Evolutionary conservation across 805 yeast species (phyloP).

Genomic region (Yarrowia sp.): DNA sequence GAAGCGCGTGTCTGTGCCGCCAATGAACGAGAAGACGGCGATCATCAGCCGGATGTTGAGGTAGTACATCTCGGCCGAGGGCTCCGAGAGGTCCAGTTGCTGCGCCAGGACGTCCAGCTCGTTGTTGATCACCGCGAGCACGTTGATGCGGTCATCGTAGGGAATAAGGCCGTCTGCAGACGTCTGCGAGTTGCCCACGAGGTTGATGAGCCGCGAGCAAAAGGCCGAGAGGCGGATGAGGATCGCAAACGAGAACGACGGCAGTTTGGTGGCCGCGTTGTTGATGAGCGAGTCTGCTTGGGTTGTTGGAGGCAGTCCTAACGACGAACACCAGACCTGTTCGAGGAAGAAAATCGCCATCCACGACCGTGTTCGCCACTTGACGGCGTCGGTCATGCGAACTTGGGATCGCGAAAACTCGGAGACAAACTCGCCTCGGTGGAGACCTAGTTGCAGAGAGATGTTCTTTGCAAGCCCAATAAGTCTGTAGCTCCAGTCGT

Average conservation of each 20-base stretch:
- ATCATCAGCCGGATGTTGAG: conserved; percentile 76
- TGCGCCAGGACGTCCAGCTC: conserved; percentile 72
- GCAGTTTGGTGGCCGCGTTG: conserved; percentile 24
- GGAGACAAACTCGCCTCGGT: conserved; percentile 84
- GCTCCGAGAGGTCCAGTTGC: conserved; percentile 56
- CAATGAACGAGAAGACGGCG: conserved; percentile 81
- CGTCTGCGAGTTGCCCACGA: conserved; percentile 82
- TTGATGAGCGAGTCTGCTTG: conserved; percentile 76
- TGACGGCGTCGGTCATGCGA: conserved; percentile 82
- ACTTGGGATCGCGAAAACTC: conserved; percentile 91
- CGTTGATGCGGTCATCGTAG: conserved; percentile 76
- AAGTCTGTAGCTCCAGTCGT: conserved; percentile 87
- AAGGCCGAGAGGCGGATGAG: conserved; percentile 72
- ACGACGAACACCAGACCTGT: conserved; percentile 83
- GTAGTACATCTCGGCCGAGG: conserved; percentile 71
- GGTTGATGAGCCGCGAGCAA: conserved; percentile 77
- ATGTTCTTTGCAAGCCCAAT: conserved; percentile 81
- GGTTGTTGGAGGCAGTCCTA: conserved; percentile 85
- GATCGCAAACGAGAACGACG: conserved; percentile 50
- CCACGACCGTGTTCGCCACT: conserved; percentile 95
- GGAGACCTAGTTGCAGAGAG: conserved; percentile 83
- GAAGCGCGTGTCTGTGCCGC: conserved; percentile 80
- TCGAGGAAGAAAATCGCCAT: conserved; percentile 82
- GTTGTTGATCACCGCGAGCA: conserved; percentile 70
- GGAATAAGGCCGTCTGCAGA: conserved; percentile 88